Conservation (phyloP, 2,329 filamentous ascomycete genomes). For the Coleophoma eucalyptorum region DNA sequence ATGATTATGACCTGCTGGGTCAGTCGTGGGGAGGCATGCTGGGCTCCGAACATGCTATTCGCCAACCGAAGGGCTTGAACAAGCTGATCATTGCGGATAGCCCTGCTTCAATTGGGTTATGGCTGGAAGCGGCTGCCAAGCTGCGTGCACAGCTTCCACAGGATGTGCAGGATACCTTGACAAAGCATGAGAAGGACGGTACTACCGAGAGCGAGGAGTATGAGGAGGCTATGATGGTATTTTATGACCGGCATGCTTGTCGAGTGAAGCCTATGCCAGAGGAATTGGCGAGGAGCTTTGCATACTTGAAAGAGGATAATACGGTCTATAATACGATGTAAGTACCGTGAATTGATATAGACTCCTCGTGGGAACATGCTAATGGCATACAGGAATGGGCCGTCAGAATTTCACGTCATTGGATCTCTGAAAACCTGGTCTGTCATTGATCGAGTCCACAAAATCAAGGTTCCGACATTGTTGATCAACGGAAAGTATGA, state of each 20-base stretch:
- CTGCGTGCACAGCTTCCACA: conserved; percentile 17
- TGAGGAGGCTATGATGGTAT: conserved; percentile 12
- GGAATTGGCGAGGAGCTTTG: conserved; percentile 14
- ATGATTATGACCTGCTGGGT: conserved; percentile 39
- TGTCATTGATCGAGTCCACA: conserved; percentile 27
- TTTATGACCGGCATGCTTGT: conserved; percentile 14
- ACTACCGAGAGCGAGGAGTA: conserved; percentile 13
- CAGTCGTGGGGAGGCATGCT: conserved; percentile 53
- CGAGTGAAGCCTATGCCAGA: conserved; percentile 10
- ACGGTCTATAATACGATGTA: conserved; percentile 24
- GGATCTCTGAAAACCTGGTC: conserved; percentile 37
- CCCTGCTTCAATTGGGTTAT: conserved; percentile 22
- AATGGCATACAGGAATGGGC: conserved; percentile 27
- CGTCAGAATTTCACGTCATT: conserved; percentile 32
- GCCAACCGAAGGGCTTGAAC: conserved; percentile 29
- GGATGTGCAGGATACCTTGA: conserved; percentile 15
- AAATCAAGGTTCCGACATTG: conserved; percentile 34
- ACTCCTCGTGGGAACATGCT: background rate
- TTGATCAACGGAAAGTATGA: conserved; percentile 39
- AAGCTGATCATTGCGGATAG: conserved; percentile 32
- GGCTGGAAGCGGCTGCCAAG: conserved; percentile 15
- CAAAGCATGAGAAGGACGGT: conserved; percentile 13
- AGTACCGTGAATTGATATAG: background rate
- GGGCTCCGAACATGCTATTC: conserved; percentile 36
- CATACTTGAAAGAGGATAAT: conserved; percentile 17